Percentiles rank a stretch among this genome's conserved stretches.
phyloP scores from a whole-genome alignment of 768 basidiomycete species.

The Auriscalpium microsporum region DNA sequence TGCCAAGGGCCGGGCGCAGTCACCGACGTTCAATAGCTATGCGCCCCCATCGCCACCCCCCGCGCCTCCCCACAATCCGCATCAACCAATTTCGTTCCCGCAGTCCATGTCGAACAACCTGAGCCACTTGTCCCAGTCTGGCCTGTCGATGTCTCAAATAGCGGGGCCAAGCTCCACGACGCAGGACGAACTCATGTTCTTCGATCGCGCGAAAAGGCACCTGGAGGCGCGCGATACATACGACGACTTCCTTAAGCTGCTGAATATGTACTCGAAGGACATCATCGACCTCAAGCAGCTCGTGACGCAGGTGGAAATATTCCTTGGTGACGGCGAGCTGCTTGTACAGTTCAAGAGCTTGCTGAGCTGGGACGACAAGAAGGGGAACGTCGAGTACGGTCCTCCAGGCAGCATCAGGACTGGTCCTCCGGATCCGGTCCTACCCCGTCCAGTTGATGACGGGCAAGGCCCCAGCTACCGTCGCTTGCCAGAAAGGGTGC shows the following conservation, averaged over 20 bases:
- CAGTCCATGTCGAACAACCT: not conserved
- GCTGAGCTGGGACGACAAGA: constrained; percentile 68
- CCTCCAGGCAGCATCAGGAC: constrained; percentile 74
- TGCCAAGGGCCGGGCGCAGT: constrained; percentile 12
- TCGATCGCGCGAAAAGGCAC: constrained; percentile 83
- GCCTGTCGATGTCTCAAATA: constrained; percentile 4
- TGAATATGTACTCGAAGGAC: constrained; percentile 85
- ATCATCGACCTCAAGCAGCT: constrained; percentile 82
- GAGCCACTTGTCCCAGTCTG: constrained; percentile 7
- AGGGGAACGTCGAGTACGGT: constrained; percentile 53
- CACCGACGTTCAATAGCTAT: constrained; percentile 14
- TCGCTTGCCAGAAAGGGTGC: constrained; percentile 76
- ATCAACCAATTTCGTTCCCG: constrained; percentile 3
- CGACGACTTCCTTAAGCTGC: constrained; percentile 91
- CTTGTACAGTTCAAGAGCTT: constrained; percentile 80
- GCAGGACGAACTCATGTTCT: constrained; percentile 82
- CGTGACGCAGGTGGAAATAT: constrained; percentile 69
- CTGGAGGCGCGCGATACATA: constrained; percentile 70
- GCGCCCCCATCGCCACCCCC: constrained; percentile 13
- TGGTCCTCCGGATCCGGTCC: constrained; percentile 65
- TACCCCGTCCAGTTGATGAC: constrained; percentile 73
- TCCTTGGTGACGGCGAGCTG: constrained; percentile 76
- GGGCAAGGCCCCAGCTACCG: constrained; percentile 93
- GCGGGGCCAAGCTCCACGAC: constrained; percentile 20
- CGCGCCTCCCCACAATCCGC: constrained; percentile 7